phyloP scores from a whole-genome alignment of 2,329 filamentous ascomycete genomes.

The Aspergillus fijiensis region DNA sequence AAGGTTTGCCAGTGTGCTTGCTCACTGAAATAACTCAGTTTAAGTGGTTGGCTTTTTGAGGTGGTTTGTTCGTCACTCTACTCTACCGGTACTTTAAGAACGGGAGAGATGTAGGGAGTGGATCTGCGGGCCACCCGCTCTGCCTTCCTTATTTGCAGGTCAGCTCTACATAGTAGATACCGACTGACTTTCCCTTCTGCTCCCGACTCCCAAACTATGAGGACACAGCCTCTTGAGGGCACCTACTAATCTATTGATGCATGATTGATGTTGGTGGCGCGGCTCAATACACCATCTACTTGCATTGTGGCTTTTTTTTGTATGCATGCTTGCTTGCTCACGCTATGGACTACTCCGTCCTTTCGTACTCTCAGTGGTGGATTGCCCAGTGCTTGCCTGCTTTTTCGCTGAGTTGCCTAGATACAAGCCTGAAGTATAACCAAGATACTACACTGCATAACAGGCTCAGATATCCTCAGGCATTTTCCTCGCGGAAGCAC shows the following conservation, averaged over 20 bases:
- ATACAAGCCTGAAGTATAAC: too few species aligned
- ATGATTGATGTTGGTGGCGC: neutral
- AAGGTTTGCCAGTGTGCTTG: neutral
- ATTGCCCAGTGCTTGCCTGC: too few species aligned
- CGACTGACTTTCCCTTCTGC: neutral
- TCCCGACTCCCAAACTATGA: too few species aligned
- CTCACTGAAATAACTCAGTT: neutral
- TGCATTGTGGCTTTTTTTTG: neutral
- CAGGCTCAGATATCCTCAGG: too few species aligned
- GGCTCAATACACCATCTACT: neutral
- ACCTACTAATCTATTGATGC: neutral
- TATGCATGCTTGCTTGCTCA: too few species aligned
- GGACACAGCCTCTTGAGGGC: too few species aligned
- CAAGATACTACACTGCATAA: too few species aligned
- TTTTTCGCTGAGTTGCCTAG: too few species aligned
- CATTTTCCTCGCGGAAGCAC: too few species aligned
- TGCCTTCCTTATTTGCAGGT: neutral
- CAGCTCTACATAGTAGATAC: neutral
- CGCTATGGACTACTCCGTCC: too few species aligned
- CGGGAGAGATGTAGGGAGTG: neutral
- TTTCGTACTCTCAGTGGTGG: too few species aligned
- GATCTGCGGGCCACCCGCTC: neutral
- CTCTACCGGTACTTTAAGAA: neutral
- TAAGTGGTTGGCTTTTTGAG: constrained; percentile 7
- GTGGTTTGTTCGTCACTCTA: too few species aligned